Base-by-base conservation (phyloP, 768 basidiomycete genomes). In the Mycena vitilis region DNA sequence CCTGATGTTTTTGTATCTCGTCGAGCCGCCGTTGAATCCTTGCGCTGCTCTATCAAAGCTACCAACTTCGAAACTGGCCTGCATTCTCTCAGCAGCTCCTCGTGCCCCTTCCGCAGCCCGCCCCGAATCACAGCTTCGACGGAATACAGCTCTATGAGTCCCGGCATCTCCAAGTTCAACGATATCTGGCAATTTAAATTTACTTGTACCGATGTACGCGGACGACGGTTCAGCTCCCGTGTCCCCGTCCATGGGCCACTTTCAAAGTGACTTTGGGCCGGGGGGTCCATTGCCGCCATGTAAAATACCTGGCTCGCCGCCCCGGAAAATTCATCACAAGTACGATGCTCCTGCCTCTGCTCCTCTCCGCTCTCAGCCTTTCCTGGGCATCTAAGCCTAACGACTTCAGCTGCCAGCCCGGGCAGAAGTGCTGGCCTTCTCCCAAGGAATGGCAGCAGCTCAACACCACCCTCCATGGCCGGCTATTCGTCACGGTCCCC, bases 351-450 rank as follows among this genome's bases (percentile, higher is more conserved):
- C 52, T 63, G 61, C 61, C 61, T 63, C 61, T 63, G 47, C 61
- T 63, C 61, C 61, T 63, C 61, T 63, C 61, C 61, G 47, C 52
- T 54, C 61, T 63, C 61, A 54, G 61, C 61, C 54, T 63, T 54
- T 54, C 61, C 61, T 63, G 61, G 52, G 61, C 61, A 63, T 54
- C 61, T 63, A 63, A 63, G 54, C 61, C 61, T 54, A 63, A 45
- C 61, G 61, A 63, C 61, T 63, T 63, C 61, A 37, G 54, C 53
- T 63, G 61, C 61, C 61, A 55, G 61, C 52, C 61, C 61, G 53
- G 61, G 52, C 61, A 63, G 53, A 63, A 55, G 61, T 63, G 61
- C 63, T 64, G 63, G 63, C 63, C 63, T 57, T 56, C 63, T 38
- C 54, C 53, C 44, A 57, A 55, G 54, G 63, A 64, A 57, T 64